Percentiles rank a stretch among this genome's conserved stretches.
These are phyloP conservation scores for Oryza rufipogon DNA, from an alignment of 176 grass and related monocot genomes.

Conservation along the genomic window DNA sequence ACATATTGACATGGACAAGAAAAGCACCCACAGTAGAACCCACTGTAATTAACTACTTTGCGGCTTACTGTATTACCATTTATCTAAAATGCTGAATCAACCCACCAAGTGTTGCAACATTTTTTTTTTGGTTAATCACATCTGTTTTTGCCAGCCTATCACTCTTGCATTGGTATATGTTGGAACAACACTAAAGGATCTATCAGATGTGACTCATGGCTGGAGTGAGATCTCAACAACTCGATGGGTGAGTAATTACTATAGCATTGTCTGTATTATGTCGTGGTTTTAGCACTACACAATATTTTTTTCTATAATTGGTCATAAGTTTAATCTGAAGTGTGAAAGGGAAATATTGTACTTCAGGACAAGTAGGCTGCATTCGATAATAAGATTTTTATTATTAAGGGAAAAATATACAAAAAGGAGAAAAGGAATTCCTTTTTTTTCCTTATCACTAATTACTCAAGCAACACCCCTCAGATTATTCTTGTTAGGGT, in stretches of 20 bases:
- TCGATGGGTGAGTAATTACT: conserved; percentile 74
- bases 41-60: background rate
- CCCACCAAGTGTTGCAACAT: background rate
- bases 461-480: background rate
- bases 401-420: background rate
- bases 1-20: conserved; percentile 18
- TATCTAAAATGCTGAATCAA: conserved; percentile 4
- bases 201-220: conserved; percentile 97
- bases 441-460: background rate
- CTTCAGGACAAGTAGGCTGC: conserved; percentile 7
- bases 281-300: background rate
- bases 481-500: background rate
- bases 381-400: background rate
- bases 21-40: background rate
- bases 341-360: background rate
- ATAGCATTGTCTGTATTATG: conserved; percentile 27
- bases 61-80: conserved; percentile 2
- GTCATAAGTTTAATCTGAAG: conserved; percentile 9
- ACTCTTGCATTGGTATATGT: conserved; percentile 94
- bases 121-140: conserved; percentile 31
- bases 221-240: conserved; percentile 93
- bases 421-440: background rate
- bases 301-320: background rate
- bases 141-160: conserved; percentile 74
- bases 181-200: conserved; percentile 97